phyloP scores from a whole-genome alignment of 2,329 filamentous ascomycete genomes.

The Beauveria caledonica region DNA sequence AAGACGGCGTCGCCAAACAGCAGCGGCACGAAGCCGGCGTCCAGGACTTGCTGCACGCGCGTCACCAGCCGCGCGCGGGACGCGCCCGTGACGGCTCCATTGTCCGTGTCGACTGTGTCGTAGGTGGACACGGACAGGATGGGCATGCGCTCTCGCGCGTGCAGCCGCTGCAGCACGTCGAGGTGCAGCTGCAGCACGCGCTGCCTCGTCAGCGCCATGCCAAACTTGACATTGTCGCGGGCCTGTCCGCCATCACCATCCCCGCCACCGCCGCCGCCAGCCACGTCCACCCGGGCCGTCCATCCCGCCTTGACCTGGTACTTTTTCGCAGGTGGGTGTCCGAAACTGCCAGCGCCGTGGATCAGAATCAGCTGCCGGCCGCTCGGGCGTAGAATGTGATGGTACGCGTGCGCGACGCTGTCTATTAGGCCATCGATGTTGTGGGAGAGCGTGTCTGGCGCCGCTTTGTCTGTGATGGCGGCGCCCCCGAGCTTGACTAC shows the following conservation, averaged over 20 bases:
- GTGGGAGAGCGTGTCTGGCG: neutral
- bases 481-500: constrained; percentile 13
- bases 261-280: neutral
- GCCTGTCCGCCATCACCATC: neutral
- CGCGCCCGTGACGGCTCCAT: neutral
- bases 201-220: constrained; percentile 10
- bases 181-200: constrained; percentile 10
- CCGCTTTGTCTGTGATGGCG: constrained; percentile 11
- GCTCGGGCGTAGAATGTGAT: neutral
- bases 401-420: constrained; percentile 5
- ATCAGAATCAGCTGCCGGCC: constrained; percentile 1
- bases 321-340: constrained; percentile 11
- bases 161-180: neutral
- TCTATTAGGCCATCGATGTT: constrained; percentile 1
- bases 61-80: neutral
- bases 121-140: constrained; percentile 10
- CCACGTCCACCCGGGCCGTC: neutral
- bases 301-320: constrained; percentile 11
- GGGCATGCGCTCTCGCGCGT: neutral
- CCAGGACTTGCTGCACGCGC: constrained; percentile 2
- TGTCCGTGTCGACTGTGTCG: constrained; percentile 9
- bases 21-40: constrained; percentile 8
- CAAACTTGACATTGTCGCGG: constrained; percentile 1
- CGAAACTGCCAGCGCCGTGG: constrained; percentile 11
- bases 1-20: constrained; percentile 10